Evolutionary conservation across 2,329 filamentous ascomycete genomes (phyloP).

Genomic region (Teratosphaeria zuluensis): DNA sequence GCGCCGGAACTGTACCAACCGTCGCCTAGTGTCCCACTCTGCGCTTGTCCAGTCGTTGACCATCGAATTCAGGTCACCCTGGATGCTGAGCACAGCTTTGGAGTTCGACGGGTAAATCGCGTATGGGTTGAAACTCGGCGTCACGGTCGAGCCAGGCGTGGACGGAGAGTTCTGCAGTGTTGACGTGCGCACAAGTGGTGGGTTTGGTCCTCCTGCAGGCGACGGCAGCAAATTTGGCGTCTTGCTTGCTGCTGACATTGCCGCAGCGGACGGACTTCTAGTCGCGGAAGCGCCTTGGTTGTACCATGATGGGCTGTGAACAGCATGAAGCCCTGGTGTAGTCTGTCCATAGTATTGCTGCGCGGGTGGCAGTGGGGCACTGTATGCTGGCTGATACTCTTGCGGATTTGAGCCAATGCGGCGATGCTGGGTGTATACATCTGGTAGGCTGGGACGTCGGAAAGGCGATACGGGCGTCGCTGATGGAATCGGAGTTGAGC

Average conservation of each 20-base stretch:
- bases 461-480: slow-evolving; percentile 29
- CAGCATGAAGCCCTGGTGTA: slow-evolving; percentile 21
- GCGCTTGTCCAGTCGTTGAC: slow-evolving; percentile 71
- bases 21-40: slow-evolving; percentile 67
- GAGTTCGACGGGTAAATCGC: slow-evolving; percentile 59
- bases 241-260: slow-evolving; percentile 15
- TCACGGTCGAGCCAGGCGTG: slow-evolving; percentile 34
- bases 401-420: slow-evolving; percentile 28
- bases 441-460: slow-evolving; percentile 27
- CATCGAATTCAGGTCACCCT: slow-evolving; percentile 79
- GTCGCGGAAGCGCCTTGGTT: slow-evolving; percentile 10
- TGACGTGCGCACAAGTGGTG: slow-evolving; percentile 57
- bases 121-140: slow-evolving; percentile 60
- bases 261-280: slow-evolving; percentile 20
- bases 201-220: slow-evolving; percentile 39
- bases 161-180: slow-evolving; percentile 49
- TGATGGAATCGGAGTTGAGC: slow-evolving; percentile 19
- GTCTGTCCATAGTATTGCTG: slow-evolving; percentile 17
- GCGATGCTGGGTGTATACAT: slow-evolving; percentile 26
- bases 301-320: slow-evolving; percentile 28
- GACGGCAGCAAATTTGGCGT: slow-evolving; percentile 33
- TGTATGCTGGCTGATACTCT: slow-evolving; percentile 20
- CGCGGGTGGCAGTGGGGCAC: slow-evolving; percentile 8
- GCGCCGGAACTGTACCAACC: slow-evolving; percentile 82
- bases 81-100: slow-evolving; percentile 77